Evolutionary conservation across 345 rosid species (phyloP).

Genomic region (Hibiscus tridactylites): DNA sequence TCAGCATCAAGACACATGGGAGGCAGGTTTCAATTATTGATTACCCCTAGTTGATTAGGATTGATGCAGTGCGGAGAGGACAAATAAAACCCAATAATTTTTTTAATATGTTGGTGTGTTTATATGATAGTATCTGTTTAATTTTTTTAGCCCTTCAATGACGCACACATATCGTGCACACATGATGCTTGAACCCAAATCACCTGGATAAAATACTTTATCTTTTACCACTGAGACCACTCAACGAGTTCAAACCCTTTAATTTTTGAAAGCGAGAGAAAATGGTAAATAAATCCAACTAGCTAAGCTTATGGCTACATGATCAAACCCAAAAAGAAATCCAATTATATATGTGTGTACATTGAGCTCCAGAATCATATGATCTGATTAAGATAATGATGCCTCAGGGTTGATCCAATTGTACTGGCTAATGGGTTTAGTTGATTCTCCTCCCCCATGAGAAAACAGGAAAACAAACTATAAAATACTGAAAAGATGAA

Average conservation of each 20-base stretch:
- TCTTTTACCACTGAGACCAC: too few species aligned
- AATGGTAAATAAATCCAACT: conserved; percentile 14
- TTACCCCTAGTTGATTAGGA: conserved; percentile 14
- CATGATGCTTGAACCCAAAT: too few species aligned
- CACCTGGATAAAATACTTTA: too few species aligned
- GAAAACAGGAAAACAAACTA: not conserved
- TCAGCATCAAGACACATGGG: conserved; percentile 17
- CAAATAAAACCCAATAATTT: not conserved
- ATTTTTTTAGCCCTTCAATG: too few species aligned
- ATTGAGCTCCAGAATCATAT: conserved; percentile 12
- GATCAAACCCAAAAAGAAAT: not conserved
- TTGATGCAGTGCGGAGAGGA: not conserved
- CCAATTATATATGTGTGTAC: not conserved
- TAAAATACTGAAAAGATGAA: conserved; percentile 8
- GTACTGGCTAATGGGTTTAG: not conserved
- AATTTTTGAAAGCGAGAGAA: conserved; percentile 3
- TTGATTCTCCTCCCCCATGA: not conserved
- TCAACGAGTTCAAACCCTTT: not conserved
- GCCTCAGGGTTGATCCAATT: not conserved
- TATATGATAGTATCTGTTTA: too few species aligned
- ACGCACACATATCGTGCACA: too few species aligned
- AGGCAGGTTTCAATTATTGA: conserved; percentile 28
- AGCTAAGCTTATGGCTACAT: not conserved
- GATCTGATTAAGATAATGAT: not conserved
- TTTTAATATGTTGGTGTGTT: too few species aligned